A percentile compares a stretch with the other conserved stretches of the same genome.
Conservation (phyloP, 257 asterid species). For the Solanum etuberosum region DNA sequence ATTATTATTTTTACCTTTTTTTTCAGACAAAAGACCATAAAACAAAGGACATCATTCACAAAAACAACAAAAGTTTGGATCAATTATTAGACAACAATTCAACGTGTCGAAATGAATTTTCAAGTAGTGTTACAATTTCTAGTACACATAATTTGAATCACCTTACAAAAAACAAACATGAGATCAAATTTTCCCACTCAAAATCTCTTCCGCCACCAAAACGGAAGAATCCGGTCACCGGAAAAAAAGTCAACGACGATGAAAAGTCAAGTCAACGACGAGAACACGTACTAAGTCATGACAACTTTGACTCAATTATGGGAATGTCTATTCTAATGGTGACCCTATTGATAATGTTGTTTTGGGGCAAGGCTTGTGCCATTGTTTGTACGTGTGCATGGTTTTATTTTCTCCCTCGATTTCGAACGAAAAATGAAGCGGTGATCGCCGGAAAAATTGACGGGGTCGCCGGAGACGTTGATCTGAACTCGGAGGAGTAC, state of each 20-base stretch:
- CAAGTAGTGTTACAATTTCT: not conserved
- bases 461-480: not conserved
- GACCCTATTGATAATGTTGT: constrained; percentile 15
- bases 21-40: constrained; percentile 3
- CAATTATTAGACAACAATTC: not conserved
- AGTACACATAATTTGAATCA: not conserved
- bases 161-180: not conserved
- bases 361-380: constrained; percentile 34
- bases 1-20: not conserved
- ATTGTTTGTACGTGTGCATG: constrained; percentile 29
- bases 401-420: constrained; percentile 14
- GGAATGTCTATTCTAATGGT: constrained; percentile 21
- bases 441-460: not conserved
- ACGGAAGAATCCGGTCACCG: not conserved
- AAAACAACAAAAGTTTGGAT: constrained; percentile 6
- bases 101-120: not conserved
- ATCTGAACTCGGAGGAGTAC: constrained; percentile 1
- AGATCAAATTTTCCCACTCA: not conserved
- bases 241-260: not conserved
- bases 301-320: constrained; percentile 7
- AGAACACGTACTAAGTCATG: not conserved
- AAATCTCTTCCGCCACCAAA: constrained; percentile 4
- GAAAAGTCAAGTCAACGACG: not conserved
- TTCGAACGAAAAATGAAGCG: not conserved
- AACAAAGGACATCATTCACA: constrained; percentile 1